Evolutionary conservation across 116 monocot genomes (phyloP).

Genomic region (Iris pallida): DNA sequence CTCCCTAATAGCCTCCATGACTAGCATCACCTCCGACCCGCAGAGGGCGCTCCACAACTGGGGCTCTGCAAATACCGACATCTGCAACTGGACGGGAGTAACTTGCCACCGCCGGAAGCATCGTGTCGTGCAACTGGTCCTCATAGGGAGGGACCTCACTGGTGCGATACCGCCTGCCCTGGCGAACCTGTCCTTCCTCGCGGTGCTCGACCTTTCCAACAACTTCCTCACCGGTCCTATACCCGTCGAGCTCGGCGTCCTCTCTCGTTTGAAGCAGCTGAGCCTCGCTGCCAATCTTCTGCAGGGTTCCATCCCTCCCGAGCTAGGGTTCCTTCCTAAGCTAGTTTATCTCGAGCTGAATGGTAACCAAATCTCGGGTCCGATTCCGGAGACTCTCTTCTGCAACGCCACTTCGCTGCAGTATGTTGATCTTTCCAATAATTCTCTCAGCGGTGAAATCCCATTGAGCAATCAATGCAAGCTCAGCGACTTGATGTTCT

Average conservation of each 20-base stretch:
- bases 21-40: slow-evolving; percentile 34
- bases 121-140: slow-evolving; percentile 42
- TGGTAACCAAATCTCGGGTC: slow-evolving; percentile 42
- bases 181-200: slow-evolving; percentile 52
- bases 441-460: slow-evolving; percentile 56
- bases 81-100: slow-evolving; percentile 82
- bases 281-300: slow-evolving; percentile 54
- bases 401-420: slow-evolving; percentile 58
- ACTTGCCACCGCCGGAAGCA: slow-evolving; percentile 24
- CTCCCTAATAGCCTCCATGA: slow-evolving; percentile 52
- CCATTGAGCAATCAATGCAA: slow-evolving; percentile 17
- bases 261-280: slow-evolving; percentile 39
- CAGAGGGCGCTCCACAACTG: slow-evolving; percentile 35
- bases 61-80: slow-evolving; percentile 15
- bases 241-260: slow-evolving; percentile 41
- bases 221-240: slow-evolving; percentile 54
- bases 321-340: slow-evolving; percentile 32
- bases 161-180: slow-evolving; percentile 53
- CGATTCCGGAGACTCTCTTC: slow-evolving; percentile 50
- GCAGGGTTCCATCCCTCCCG: slow-evolving; percentile 43
- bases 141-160: slow-evolving; percentile 30
- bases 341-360: slow-evolving; percentile 56
- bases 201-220: slow-evolving; percentile 57
- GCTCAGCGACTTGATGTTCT: slow-evolving; percentile 28
- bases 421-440: slow-evolving; percentile 74